A percentile compares a stretch with the other conserved stretches of the same genome.
Conservation (phyloP, 495 filamentous ascomycete genomes). For the Glonium stellatum region DNA sequence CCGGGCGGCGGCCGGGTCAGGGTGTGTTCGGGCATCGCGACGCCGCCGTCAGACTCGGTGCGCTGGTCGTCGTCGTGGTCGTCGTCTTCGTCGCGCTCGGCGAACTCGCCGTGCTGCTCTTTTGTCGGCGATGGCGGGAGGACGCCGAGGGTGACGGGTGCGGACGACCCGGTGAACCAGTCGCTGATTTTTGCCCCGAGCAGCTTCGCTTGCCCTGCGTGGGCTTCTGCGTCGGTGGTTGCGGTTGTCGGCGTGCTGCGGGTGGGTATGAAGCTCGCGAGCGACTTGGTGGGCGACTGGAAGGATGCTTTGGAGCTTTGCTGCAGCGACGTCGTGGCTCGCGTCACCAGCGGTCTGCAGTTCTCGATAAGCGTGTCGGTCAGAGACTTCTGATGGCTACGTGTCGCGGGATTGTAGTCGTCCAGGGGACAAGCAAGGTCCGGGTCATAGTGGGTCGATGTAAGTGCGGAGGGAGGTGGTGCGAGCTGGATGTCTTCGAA, state of each 20-base stretch:
- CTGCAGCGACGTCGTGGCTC: constrained; percentile 22
- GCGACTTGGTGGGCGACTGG: constrained; percentile 23
- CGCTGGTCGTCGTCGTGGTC: constrained; percentile 18
- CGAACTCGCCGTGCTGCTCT: constrained; percentile 16
- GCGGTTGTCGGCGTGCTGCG: constrained; percentile 11
- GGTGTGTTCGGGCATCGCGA: constrained; percentile 19
- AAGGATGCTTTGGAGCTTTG: constrained; percentile 23
- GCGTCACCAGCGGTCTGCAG: constrained; percentile 18
- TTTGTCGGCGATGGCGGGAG: not conserved
- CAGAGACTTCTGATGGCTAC: constrained; percentile 21
- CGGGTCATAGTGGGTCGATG: constrained; percentile 24
- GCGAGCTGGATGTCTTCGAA: constrained; percentile 14
- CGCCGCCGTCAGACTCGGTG: constrained; percentile 1
- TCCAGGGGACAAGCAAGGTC: constrained; percentile 17
- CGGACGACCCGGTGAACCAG: constrained; percentile 28
- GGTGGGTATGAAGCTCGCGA: constrained; percentile 26
- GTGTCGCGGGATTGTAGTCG: constrained; percentile 4
- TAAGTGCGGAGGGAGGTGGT: constrained; percentile 27
- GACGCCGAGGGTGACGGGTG: constrained; percentile 21
- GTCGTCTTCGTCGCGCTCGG: constrained; percentile 12
- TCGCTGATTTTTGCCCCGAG: constrained; percentile 15
- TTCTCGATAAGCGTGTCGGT: constrained; percentile 27
- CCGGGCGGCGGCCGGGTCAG: constrained; percentile 16
- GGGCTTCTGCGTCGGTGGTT: constrained; percentile 3
- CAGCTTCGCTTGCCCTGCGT: constrained; percentile 13